Evolutionary conservation across 2,329 filamentous ascomycete species (phyloP), one percentile per base, ranked within the genome.

Genomic region (Coniella vitis): DNA sequence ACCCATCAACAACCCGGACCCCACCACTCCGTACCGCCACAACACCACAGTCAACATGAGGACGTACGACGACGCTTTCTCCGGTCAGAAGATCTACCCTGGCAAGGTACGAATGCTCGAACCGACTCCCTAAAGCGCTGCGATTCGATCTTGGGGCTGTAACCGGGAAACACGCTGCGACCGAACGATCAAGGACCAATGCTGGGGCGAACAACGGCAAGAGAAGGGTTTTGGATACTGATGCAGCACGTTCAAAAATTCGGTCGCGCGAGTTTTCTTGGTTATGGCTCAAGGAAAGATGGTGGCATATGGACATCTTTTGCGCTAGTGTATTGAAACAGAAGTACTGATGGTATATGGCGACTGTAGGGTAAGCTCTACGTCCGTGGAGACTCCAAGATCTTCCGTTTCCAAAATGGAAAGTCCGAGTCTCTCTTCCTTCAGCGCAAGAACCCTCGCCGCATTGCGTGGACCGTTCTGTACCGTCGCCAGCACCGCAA

Each of bases 351-450:
- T 58, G 40, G 41, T 54, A 29, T 45, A 44, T 55, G 54, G 54
- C 20, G 45, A 49, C 44, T 66, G 69, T 71, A 97, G 93, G 93
- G 93, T 81, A 97, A 97, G 83, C 87, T 98, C 79, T 98, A 91
- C 81, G 80, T 98, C 83, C 90, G 93, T 76, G 90, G 91, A 71
- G 93, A 98, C 83, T 95, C 87, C 90, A 98, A 97, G 83, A 84
- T 97, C 82, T 98, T 98, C 87, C 90, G 93, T 72, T 98, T 98
- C 87, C 90, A 95, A 78, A 96, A 95, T 78, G 90, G 93, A 81
- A 98, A 98, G 81, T 91, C 89, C 76, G 93, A 98, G 80, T 95
- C 90, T 63, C 88, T 98, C 63, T 98, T 98, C 85, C 88, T 97
- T 65, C 93, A 98, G 84, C 91, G 93, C 83, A 98, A 98, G 89